Evolutionary conservation across 495 filamentous ascomycete species (phyloP), one percentile per base, ranked within the genome.

Genomic region (Sphaerosporella brunnea): DNA sequence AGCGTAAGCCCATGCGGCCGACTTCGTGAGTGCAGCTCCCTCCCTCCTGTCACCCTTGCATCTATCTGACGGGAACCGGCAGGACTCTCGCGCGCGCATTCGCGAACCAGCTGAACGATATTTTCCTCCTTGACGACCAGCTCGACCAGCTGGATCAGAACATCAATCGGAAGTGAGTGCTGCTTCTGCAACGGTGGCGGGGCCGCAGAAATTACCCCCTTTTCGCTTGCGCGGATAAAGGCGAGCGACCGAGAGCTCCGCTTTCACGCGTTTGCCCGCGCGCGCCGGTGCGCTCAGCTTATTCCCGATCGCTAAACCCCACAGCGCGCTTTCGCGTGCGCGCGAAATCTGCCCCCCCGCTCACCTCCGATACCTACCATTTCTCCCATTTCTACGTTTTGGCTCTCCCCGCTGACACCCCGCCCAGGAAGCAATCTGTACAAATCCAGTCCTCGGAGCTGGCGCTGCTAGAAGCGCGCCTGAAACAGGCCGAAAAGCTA

Each of bases 11-110:
- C 7, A 8, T 43, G 19, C 40, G 40, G 8, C 40, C 40, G 23
- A 11, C 13, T 11, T 43, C 40, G 20, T 21, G 20, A 40, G 20
- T 40, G 10, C 13, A 32, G 28, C 28, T 32, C 28, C 13, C 28
- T 32, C 28, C 28, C 28, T 5, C 28, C 13, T 13, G 28, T 13
- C 13, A 5, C 5, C 28, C 28, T 5, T 5, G 28, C 13, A 32
- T 13, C 28, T 32, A 32, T 13, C 28, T 32, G 13, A 32, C 28
- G 28, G 28, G 13, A 13, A 13, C 28, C 28, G 28, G 28, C 65
- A 94, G 87, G 49, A 88, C 82, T 47, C 77, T 93, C 63, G 87
- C 86, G 20, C 78, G 79, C 47, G 80, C 77, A 47, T 95, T 96
- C 69, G 84, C 84, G 24, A 68, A 78, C 20, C 81, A 82, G 58